These are phyloP conservation scores for Dittrichia graveolens DNA, from an alignment of 129 eudicot species.

Conservation along the genomic window DNA sequence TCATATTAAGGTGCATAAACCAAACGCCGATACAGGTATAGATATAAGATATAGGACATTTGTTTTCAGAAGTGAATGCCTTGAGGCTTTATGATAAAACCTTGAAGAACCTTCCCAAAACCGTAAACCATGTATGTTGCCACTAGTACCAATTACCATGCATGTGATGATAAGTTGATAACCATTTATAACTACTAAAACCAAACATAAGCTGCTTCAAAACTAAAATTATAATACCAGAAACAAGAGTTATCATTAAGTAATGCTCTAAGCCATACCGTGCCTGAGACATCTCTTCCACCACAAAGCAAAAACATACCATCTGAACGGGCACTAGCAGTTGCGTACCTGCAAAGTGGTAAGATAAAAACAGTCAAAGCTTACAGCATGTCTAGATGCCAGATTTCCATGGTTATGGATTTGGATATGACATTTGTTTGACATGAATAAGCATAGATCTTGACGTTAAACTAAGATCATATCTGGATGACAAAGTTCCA, in stretches of 20 bases:
- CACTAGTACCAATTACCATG: too few relatives aligned
- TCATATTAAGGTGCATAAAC: background rate
- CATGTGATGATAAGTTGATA: background rate
- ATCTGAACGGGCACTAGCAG: constrained; percentile 96
- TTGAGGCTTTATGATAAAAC: too few relatives aligned
- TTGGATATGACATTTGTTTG: background rate
- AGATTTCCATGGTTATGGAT: background rate
- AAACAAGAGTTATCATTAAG: background rate
- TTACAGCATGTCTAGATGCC: background rate
- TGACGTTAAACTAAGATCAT: too few relatives aligned
- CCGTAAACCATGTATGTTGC: too few relatives aligned
- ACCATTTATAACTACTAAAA: background rate
- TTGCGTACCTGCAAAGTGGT: constrained; percentile 72
- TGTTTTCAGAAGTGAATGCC: too few relatives aligned
- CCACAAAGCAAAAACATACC: constrained; percentile 99
- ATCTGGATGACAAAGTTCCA: too few relatives aligned
- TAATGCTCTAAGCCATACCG: constrained; percentile 51
- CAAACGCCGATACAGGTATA: too few relatives aligned
- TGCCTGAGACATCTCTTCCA: constrained; percentile 87
- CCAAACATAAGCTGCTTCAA: background rate
- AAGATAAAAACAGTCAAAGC: constrained; percentile 7
- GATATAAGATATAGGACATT: background rate
- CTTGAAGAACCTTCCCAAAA: too few relatives aligned
- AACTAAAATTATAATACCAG: background rate
- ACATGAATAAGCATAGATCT: too few relatives aligned